A percentile compares a stretch with the other conserved stretches of the same genome.
phyloP scores from a whole-genome alignment of 176 grass and related monocot species.

The Oryza coarctata region DNA sequence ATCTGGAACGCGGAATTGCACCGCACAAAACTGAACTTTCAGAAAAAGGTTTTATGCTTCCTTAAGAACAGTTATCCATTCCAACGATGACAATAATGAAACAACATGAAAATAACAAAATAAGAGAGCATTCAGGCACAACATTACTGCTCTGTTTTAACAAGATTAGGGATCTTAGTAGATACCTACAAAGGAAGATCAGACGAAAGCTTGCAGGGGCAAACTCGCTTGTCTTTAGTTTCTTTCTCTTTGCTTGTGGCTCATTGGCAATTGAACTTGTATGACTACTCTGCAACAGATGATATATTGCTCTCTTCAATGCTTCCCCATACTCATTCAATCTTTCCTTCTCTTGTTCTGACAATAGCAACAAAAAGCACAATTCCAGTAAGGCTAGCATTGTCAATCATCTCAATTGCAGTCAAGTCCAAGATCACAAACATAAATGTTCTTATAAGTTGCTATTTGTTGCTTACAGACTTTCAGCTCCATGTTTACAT shows the following conservation, averaged over 20 bases:
- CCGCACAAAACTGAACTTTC: neutral
- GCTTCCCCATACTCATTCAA: conserved; percentile 61
- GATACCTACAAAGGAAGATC: conserved; percentile 23
- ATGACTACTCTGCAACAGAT: conserved; percentile 51
- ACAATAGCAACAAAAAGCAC: conserved; percentile 33
- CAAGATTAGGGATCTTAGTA: neutral
- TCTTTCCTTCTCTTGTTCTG: conserved; percentile 75
- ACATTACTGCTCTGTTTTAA: neutral
- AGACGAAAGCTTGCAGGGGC: neutral
- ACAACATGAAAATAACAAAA: neutral
- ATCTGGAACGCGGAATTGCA: neutral
- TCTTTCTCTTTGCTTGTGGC: conserved; percentile 47
- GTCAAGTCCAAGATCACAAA: conserved; percentile 53
- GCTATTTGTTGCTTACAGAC: conserved; percentile 97
- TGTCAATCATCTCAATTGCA: conserved; percentile 10
- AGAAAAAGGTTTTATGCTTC: neutral
- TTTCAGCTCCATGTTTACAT: conserved; percentile 82
- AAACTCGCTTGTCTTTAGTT: conserved; percentile 38
- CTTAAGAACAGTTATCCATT: neutral
- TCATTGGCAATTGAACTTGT: conserved; percentile 20
- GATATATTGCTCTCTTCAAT: conserved; percentile 67
- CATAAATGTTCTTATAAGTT: conserved; percentile 65
- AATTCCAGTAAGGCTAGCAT: conserved; percentile 35
- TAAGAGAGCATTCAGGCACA: neutral
- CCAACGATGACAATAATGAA: neutral